Percentiles rank a stretch among this genome's conserved stretches.
These are phyloP conservation scores for Paralagenidium karlingii DNA, from an alignment of 352 stramenopile species.

Conservation along the genomic window DNA sequence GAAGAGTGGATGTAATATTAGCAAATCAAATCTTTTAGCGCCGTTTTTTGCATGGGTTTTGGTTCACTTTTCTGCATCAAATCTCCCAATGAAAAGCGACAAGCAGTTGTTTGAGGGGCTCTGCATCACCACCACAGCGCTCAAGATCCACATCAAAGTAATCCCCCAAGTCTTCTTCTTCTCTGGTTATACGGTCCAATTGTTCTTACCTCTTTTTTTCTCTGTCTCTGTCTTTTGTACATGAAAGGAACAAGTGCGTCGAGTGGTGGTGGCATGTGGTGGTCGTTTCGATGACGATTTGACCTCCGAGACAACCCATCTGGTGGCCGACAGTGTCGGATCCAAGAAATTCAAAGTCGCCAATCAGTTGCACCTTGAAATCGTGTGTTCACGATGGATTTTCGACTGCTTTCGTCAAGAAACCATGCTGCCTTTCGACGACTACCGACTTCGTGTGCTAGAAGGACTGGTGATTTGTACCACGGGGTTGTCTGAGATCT, in stretches of 20 bases:
- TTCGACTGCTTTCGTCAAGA: constrained; percentile 49
- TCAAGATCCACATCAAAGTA: constrained; percentile 41
- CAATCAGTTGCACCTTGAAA: constrained; percentile 19
- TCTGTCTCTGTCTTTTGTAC: background rate
- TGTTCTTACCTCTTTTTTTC: background rate
- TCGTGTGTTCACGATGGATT: constrained; percentile 42
- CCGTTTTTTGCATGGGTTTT: too few relatives aligned
- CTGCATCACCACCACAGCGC: constrained; percentile 34
- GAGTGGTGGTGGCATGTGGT: constrained; percentile 43
- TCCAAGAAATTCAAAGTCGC: constrained; percentile 47
- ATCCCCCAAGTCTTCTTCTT: background rate
- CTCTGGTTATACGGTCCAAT: background rate
- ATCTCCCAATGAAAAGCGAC: background rate
- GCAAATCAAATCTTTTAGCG: too few relatives aligned
- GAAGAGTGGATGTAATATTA: too few relatives aligned
- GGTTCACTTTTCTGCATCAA: too few relatives aligned
- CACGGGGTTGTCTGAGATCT: constrained; percentile 31
- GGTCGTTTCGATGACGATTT: constrained; percentile 47
- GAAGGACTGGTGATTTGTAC: constrained; percentile 59
- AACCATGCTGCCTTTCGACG: constrained; percentile 18
- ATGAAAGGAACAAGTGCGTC: constrained; percentile 50
- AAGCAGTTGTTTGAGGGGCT: constrained; percentile 29
- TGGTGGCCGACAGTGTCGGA: constrained; percentile 44
- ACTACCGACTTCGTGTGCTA: constrained; percentile 23
- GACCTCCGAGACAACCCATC: constrained; percentile 26